Conservation (phyloP, 441 rosid species). For the Croton setiger region DNA sequence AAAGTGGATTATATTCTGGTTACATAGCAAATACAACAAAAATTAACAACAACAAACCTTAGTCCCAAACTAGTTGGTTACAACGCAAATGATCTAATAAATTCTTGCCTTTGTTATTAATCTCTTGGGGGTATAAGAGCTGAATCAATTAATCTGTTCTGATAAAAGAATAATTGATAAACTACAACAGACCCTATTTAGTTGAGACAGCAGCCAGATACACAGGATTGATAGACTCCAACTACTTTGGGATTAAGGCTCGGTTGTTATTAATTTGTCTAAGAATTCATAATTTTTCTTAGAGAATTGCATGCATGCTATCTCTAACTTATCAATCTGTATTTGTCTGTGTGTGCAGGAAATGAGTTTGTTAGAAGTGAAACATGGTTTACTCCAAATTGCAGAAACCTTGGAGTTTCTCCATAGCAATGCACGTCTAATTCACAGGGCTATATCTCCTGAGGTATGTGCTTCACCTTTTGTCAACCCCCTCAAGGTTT, state of each 20-base stretch:
- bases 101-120: neutral
- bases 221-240: no score
- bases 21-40: no score
- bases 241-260: no score
- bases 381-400: conserved; percentile 90
- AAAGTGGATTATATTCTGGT: neutral
- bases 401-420: conserved; percentile 95
- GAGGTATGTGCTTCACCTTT: conserved; percentile 49
- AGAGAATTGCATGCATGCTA: neutral
- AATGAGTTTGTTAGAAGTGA: conserved; percentile 95
- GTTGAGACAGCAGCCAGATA: no score
- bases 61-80: no score
- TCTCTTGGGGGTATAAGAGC: neutral
- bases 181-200: no score
- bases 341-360: conserved; percentile 40
- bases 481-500: neutral
- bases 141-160: no score
- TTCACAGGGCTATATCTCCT: conserved; percentile 86
- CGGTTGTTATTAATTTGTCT: neutral
- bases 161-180: no score
- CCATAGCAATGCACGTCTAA: conserved; percentile 81
- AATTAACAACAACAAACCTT: no score
- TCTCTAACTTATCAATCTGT: neutral
- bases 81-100: neutral
- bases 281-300: conserved; percentile 1